A percentile compares a stretch with the other conserved stretches of the same genome.
Conservation (phyloP, 345 rosid species). For the Pelargonium nanum region DNA sequence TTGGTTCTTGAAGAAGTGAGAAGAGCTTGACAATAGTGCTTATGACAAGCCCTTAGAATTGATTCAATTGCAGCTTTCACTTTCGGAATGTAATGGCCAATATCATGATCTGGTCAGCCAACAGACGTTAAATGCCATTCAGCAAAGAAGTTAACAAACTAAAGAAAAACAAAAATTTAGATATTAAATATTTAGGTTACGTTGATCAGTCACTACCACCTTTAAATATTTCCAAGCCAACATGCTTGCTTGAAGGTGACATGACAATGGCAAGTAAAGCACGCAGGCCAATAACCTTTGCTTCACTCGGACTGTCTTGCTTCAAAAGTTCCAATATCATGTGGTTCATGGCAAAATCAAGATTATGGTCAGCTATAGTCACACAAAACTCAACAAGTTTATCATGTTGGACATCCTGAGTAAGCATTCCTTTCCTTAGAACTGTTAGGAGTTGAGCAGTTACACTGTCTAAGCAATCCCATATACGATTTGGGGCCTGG, state of each 20-base stretch:
- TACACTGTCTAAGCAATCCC: slow-evolving; percentile 98
- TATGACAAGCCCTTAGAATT: slow-evolving; percentile 79
- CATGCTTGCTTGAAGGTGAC: slow-evolving; percentile 80
- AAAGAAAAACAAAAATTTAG: not conserved
- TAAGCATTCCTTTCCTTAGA: slow-evolving; percentile 84
- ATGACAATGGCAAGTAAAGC: slow-evolving; percentile 89
- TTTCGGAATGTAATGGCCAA: slow-evolving; percentile 90
- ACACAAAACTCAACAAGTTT: slow-evolving; percentile 97
- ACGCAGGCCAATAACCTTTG: slow-evolving; percentile 93
- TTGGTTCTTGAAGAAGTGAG: slow-evolving; percentile 82
- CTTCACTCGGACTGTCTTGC: slow-evolving; percentile 91
- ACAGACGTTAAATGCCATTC: slow-evolving; percentile 16
- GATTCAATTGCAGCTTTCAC: slow-evolving; percentile 97
- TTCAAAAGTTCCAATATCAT: slow-evolving; percentile 91
- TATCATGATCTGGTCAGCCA: slow-evolving; percentile 56
- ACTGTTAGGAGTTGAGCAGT: slow-evolving; percentile 88
- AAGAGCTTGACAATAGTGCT: slow-evolving; percentile 81
- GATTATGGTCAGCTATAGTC: slow-evolving; percentile 93
- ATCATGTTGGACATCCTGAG: slow-evolving; percentile 95
- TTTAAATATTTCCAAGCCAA: slow-evolving; percentile 82
- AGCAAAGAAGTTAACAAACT: slow-evolving; percentile 7
- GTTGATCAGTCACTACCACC: slow-evolving; percentile 31
- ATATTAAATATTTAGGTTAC: slow-evolving; percentile 4
- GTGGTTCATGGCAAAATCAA: slow-evolving; percentile 98
- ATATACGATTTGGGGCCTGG: slow-evolving; percentile 86